phyloP scores from a whole-genome alignment of 2,329 filamentous ascomycete genomes.

The Clonostachys solani region DNA sequence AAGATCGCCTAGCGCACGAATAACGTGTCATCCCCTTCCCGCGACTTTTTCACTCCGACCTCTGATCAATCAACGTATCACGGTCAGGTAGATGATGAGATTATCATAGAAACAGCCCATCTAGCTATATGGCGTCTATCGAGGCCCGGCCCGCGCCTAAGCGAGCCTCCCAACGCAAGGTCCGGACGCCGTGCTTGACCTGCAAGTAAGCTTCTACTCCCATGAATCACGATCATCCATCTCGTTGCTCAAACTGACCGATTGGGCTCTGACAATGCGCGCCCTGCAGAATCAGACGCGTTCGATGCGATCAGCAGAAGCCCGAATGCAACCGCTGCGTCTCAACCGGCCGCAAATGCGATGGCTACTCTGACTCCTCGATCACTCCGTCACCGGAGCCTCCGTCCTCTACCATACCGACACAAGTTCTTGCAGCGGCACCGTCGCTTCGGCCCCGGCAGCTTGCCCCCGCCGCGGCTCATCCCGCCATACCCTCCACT shows the following conservation, averaged over 20 bases:
- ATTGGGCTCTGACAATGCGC: background rate
- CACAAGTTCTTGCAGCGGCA: no score
- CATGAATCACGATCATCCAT: background rate
- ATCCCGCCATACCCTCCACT: background rate
- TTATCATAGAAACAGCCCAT: no score
- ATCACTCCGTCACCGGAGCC: background rate
- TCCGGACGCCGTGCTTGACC: background rate
- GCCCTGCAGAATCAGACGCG: slow-evolving; percentile 20
- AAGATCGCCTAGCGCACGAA: no score
- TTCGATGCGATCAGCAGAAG: slow-evolving; percentile 26
- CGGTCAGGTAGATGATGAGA: no score
- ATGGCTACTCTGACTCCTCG: slow-evolving; percentile 16
- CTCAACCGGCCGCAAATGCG: slow-evolving; percentile 18
- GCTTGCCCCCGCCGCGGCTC: background rate
- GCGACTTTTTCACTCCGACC: no score
- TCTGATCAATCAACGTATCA: no score
- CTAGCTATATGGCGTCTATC: no score
- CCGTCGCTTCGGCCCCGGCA: background rate
- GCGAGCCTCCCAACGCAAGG: background rate
- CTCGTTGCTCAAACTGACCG: background rate
- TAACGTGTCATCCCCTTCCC: slow-evolving; percentile 2
- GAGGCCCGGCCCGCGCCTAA: background rate
- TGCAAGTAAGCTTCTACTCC: background rate
- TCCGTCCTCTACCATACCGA: background rate
- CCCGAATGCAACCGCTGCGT: slow-evolving; percentile 18